Base-by-base conservation (phyloP, 176 grass and related monocot species). In the Aegilops speltoides region DNA sequence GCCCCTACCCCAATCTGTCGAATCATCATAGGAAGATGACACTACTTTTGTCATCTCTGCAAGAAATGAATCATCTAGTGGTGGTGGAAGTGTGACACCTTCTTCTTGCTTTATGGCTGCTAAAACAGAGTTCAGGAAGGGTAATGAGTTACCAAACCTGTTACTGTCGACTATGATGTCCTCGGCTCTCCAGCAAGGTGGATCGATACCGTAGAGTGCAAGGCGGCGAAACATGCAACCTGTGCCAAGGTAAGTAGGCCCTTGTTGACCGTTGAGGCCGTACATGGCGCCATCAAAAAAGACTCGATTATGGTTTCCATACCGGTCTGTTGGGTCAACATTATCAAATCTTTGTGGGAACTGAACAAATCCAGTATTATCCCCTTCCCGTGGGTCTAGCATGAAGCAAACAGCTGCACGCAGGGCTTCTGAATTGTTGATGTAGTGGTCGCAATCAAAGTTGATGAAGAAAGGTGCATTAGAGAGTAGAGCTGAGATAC, bases 211-310 rank as follows among this genome's bases (percentile, higher is more conserved):
- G 1, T 89, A 89, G 19, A 89, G 87, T 3, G 82, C 87, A 25
- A 14, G 0, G 6, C 87, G 87, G 0, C 87, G 87, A 43, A 89
- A 89, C 83, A 89, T 85, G 88, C 78, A 81, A 0, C 88, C 88
- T 0, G 88, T 89, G 83, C 88, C 88, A 3, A 89, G 60, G 69
- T 89, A 89, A 0, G 77, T 16, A 0, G 88, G 83, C 0, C 88
- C 88, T 22, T 94, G 95, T 22, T 59, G 20, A 22, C 56, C 56
- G 0, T 59, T 59, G 24, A 94, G 22, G 8, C 95, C 95, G 17
- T 97, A 91, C 89, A 93, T 87, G 59, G 90, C 88, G 66, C 89
- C 92, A 20, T 97, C 95, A 32, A 97, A 97, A 87, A 95, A 97
- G 57, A 97, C 91, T 2, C 90, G 92, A 59, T 97, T 97, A 83